Evolutionary conservation across 2,329 filamentous ascomycete genomes (phyloP).

Genomic region (Paracoccidioides lutzii): DNA sequence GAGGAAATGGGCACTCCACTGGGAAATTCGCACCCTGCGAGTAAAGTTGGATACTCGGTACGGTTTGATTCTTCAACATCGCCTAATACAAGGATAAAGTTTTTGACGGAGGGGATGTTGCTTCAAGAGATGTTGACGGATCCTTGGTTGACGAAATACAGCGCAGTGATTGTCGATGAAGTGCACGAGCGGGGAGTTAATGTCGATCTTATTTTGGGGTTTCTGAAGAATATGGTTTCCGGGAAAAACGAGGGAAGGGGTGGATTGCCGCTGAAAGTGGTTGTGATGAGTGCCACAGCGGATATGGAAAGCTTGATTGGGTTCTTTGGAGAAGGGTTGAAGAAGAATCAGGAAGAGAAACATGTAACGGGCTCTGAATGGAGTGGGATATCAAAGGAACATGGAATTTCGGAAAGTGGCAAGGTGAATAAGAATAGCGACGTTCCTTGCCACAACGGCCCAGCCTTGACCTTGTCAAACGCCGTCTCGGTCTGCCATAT

Average conservation of each 20-base stretch:
- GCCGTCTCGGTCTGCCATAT: constrained; percentile 51
- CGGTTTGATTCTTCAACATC: constrained; percentile 82
- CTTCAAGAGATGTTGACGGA: constrained; percentile 86
- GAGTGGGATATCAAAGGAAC: constrained; percentile 4
- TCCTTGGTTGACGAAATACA: constrained; percentile 70
- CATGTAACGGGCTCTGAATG: constrained; percentile 1
- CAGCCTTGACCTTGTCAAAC: constrained; percentile 10
- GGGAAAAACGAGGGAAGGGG: constrained; percentile 48
- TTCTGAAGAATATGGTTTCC: constrained; percentile 64
- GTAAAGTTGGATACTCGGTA: constrained; percentile 79
- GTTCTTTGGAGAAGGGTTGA: constrained; percentile 50
- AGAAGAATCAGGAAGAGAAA: constrained; percentile 4
- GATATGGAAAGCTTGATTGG: constrained; percentile 64
- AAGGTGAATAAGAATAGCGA: not conserved
- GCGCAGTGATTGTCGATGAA: constrained; percentile 84
- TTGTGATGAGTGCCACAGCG: constrained; percentile 95
- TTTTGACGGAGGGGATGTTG: constrained; percentile 90
- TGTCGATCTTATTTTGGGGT: constrained; percentile 81
- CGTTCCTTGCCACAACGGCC: not conserved
- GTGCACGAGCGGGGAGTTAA: constrained; percentile 94
- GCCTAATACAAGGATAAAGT: constrained; percentile 78
- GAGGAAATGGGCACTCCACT: constrained; percentile 62
- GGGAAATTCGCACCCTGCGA: constrained; percentile 44
- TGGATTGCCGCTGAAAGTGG: constrained; percentile 67
- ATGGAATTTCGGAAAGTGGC: not conserved